Base-by-base conservation (phyloP, 441 rosid species). In the Hura crepitans region DNA sequence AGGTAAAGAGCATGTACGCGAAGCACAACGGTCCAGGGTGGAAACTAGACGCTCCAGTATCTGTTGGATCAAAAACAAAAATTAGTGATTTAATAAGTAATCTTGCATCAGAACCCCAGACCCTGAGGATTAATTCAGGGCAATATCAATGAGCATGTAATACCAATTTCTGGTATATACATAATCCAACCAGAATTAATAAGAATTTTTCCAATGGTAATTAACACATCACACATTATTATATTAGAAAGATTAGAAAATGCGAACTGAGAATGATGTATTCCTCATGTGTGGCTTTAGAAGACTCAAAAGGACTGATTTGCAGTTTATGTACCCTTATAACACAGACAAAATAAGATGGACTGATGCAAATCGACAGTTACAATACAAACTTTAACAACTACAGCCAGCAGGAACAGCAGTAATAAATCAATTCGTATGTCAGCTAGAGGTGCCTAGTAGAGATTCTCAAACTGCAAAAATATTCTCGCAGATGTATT, bases 21-120 rank as follows among this genome's bases (percentile, higher is more conserved):
- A 93, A 68, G 97, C 98, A 81, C 99, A 96, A n/a, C 91, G 96
- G 70, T 96, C 99, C 78, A 96, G 72, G 70, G 97, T 93, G 55
- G 89, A 87, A 75, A 96, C 79, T 66, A 96, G 84, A 66, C 98
- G 87, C 75, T 79, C 88, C 80, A 96, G 78, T 80, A 93, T 84
- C 99, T 92, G 82, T 39, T 65, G 75, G 75, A 76, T 9, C 35
- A 64, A 76, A 62, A 68, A 28, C n/a, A 56, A 50, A 15, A 9
- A 57, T 78, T 17, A 67, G 74, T 46, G 62, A 74, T 57, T 27
- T 23, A 66, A 30, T 7, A 28, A 71, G 45, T 57, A 31, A 50
- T 23, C 23, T 43, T 42, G 33, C 27, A 49, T 54, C 18, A 23
- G 42, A 71, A 49, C 66, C 46, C 53, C 59, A 57, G 23, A 72